These are phyloP conservation scores for Plasmodium gonderi DNA, from an alignment of 169 alveolate species.

Conservation along the genomic window DNA sequence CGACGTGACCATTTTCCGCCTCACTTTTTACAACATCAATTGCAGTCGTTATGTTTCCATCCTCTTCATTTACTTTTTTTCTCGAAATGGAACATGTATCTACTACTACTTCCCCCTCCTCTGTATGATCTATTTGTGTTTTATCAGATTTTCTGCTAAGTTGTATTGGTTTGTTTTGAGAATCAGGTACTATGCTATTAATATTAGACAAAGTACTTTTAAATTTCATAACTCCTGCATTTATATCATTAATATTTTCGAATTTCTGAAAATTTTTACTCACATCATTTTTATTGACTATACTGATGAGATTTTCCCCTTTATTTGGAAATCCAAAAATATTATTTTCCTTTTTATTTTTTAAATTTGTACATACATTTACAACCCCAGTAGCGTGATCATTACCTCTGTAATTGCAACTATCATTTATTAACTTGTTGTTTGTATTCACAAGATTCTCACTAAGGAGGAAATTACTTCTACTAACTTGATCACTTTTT, in stretches of 20 bases:
- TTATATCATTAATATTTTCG: neutral
- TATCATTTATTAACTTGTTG: neutral
- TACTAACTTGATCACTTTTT: neutral
- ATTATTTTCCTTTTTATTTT: neutral
- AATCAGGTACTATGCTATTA: neutral
- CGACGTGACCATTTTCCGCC: neutral
- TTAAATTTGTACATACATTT: neutral
- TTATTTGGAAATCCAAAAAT: neutral
- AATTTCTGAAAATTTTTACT: neutral
- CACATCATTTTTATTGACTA: neutral
- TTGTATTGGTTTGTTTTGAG: neutral
- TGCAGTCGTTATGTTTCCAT: no score
- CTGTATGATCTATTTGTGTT: neutral
- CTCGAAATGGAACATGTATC: neutral
- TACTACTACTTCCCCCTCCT: neutral
- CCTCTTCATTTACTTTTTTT: neutral
- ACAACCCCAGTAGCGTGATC: neutral
- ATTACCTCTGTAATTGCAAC: neutral
- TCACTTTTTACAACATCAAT: neutral
- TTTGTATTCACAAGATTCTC: constrained; percentile 11
- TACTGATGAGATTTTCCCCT: neutral
- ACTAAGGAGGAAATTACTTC: neutral
- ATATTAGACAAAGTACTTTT: neutral
- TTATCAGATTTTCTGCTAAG: neutral
- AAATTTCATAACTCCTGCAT: neutral